Evolutionary conservation across 192 early-diverging fungal genomes (phyloP).

Genomic region (Geranomyces michiganensis): DNA sequence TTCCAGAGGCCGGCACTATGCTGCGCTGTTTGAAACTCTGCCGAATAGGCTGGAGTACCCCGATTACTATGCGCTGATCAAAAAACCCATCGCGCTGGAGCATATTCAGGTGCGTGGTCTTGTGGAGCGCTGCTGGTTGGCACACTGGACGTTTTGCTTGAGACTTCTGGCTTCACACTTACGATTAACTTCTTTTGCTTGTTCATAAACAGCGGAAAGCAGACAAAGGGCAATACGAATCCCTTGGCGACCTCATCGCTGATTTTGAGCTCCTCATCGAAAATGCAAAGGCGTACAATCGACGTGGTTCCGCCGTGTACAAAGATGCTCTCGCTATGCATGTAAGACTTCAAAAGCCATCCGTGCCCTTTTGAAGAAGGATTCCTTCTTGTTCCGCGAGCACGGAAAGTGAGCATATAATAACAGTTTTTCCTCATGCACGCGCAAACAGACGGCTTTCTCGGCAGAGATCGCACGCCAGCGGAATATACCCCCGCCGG

Average conservation of each 20-base stretch:
- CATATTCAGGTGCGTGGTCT: conserved; percentile 51
- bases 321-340: conserved; percentile 24
- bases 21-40: conserved; percentile 75
- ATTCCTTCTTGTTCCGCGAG: neutral
- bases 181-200: neutral
- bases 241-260: conserved; percentile 67
- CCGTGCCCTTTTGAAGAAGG: neutral
- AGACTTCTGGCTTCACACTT: neutral
- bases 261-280: conserved; percentile 82
- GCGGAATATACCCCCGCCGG: neutral
- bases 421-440: too few species aligned
- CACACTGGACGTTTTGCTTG: neutral
- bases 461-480: neutral
- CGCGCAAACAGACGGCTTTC: neutral
- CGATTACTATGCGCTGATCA: conserved; percentile 83
- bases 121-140: neutral
- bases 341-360: neutral
- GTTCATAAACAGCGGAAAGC: conserved; percentile 9
- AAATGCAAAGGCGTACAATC: conserved; percentile 88
- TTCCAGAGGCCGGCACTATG: conserved; percentile 57
- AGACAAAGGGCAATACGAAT: conserved; percentile 55
- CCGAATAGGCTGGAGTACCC: conserved; percentile 76
- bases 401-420: neutral
- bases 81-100: conserved; percentile 70
- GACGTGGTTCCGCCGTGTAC: conserved; percentile 65